Conservation (phyloP, 495 filamentous ascomycete genomes). For the Filosporella fistucella region DNA sequence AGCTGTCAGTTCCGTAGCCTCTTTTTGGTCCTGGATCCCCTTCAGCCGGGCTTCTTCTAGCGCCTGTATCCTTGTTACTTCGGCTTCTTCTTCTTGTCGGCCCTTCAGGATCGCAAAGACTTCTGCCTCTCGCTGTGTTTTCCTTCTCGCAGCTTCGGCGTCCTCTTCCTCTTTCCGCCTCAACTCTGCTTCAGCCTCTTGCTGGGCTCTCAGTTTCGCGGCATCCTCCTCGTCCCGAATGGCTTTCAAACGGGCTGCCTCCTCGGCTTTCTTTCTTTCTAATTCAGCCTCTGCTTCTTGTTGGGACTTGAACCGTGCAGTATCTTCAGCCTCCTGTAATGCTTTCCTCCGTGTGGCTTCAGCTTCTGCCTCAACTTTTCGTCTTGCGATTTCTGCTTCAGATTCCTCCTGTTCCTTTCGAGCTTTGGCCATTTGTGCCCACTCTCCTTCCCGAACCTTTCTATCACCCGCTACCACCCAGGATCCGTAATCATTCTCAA, state of each 20-base stretch:
- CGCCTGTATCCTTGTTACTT: not conserved
- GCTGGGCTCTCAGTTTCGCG: constrained; percentile 37
- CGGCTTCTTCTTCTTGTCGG: constrained; percentile 4
- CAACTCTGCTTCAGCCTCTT: constrained; percentile 27
- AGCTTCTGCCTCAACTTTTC: constrained; percentile 4
- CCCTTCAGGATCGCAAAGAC: too few species aligned
- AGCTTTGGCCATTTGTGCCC: constrained; percentile 14
- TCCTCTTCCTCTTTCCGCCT: constrained; percentile 29
- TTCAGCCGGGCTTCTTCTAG: not conserved
- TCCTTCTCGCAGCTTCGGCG: constrained; percentile 3
- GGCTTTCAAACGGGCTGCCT: not conserved
- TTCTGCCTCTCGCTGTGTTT: not conserved
- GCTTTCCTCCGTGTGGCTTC: not conserved
- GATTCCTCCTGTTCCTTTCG: constrained; percentile 13
- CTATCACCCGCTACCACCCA: constrained; percentile 52
- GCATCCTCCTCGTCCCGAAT: constrained; percentile 33
- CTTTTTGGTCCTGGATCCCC: constrained; percentile 4
- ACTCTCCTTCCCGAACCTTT: constrained; percentile 21
- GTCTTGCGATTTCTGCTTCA: constrained; percentile 3
- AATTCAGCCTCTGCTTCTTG: constrained; percentile 1
- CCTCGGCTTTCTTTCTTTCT: not conserved
- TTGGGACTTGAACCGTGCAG: too few species aligned
- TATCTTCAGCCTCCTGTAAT: not conserved
- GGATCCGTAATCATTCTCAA: constrained; percentile 74
- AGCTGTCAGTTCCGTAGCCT: not conserved